phyloP scores from a whole-genome alignment of 2,329 filamentous ascomycete species.

The Penicillium verrucosum region DNA sequence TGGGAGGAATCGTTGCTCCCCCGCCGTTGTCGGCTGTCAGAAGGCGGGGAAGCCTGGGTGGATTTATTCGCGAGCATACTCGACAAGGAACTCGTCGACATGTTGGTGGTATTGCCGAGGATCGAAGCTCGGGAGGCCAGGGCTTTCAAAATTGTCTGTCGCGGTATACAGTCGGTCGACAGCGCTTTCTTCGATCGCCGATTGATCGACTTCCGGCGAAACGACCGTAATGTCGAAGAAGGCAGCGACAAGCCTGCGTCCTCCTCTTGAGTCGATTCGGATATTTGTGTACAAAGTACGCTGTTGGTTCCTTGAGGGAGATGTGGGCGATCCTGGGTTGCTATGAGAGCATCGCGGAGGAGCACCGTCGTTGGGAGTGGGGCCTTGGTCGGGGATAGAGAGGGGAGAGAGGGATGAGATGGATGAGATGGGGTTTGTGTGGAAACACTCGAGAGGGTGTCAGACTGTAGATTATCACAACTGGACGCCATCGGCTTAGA shows the following conservation, averaged over 20 bases:
- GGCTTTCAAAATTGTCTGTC: slow-evolving; percentile 79
- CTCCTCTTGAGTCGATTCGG: slow-evolving; percentile 27
- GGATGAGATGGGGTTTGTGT: slow-evolving; percentile 1
- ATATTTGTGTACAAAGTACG: slow-evolving; percentile 19
- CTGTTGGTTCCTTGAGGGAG: slow-evolving; percentile 20
- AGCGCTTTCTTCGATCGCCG: slow-evolving; percentile 47
- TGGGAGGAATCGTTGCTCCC: slow-evolving; percentile 51
- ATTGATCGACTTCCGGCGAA: slow-evolving; percentile 36
- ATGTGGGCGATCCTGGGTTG: slow-evolving; percentile 34
- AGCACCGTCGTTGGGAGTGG: slow-evolving; percentile 35
- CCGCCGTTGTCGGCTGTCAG: slow-evolving; percentile 33
- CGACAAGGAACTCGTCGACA: slow-evolving; percentile 59
- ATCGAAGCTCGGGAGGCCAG: slow-evolving; percentile 62
- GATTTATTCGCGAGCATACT: slow-evolving; percentile 52
- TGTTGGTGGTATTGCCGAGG: slow-evolving; percentile 49
- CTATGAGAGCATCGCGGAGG: slow-evolving; percentile 44
- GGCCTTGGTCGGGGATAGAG: slow-evolving; percentile 19
- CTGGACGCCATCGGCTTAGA: slow-evolving; percentile 21
- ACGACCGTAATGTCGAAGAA: slow-evolving; percentile 32
- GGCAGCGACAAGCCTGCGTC: slow-evolving; percentile 24
- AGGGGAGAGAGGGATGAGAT: slow-evolving; percentile 1
- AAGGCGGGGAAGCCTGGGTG: slow-evolving; percentile 16
- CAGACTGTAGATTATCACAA: slow-evolving; percentile 17
- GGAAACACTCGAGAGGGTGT: slow-evolving; percentile 15
- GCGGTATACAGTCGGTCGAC: slow-evolving; percentile 66